Percentiles rank a stretch among this genome's conserved stretches.
These are phyloP conservation scores for Globisporangium nunn DNA, from an alignment of 352 stramenopile species.

Conservation along the genomic window DNA sequence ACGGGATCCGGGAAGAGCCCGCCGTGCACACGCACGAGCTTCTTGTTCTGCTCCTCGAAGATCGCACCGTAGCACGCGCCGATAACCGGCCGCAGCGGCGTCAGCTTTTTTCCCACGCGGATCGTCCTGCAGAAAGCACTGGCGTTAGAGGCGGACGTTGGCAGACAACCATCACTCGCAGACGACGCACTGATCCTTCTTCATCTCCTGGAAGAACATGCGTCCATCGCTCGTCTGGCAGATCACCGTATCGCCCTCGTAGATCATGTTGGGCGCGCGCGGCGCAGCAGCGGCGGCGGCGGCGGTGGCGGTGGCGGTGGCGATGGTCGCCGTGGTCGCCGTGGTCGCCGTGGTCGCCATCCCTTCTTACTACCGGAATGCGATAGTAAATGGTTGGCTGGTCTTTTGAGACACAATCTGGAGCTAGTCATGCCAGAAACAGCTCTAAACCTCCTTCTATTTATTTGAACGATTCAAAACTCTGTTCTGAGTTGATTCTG, in stretches of 20 bases:
- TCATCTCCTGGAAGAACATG: conserved; percentile 80
- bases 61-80: conserved; percentile 68
- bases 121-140: conserved; percentile 28
- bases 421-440: no score
- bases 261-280: conserved; percentile 67
- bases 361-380: no score
- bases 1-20: conserved; percentile 80
- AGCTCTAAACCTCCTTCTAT: no score
- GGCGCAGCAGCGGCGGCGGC: not conserved
- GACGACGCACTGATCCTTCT: conserved; percentile 50
- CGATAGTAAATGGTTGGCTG: no score
- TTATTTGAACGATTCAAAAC: no score
- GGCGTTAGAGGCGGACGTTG: no score
- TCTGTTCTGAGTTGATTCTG: no score
- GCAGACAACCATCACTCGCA: not conserved
- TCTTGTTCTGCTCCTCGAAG: conserved; percentile 84
- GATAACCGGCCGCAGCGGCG: conserved; percentile 59
- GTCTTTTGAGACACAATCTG: no score
- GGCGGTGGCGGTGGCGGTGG: no score
- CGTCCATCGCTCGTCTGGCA: conserved; percentile 80
- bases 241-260: conserved; percentile 83
- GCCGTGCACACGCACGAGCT: conserved; percentile 56
- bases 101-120: conserved; percentile 78
- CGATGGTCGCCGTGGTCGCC: no score
- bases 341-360: no score